Base-by-base conservation (phyloP, 2,329 filamentous ascomycete genomes). In the Fonsecaea monophora region DNA sequence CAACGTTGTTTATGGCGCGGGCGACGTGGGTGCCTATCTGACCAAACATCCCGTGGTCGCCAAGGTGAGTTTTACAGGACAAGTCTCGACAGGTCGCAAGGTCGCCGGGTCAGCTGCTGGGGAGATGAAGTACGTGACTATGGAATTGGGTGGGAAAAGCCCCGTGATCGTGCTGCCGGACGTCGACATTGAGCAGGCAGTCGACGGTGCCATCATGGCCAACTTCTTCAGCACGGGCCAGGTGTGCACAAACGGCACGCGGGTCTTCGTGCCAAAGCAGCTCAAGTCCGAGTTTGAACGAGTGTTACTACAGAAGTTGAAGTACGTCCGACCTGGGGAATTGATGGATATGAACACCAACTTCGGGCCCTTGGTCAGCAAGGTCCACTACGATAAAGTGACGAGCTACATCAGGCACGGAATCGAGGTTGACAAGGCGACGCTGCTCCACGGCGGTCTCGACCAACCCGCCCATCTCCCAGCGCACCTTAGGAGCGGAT, bases 161-260 rank as follows among this genome's bases (percentile, higher is more conserved):
- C 91, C 92, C 0, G 83, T 92, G 50, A 82, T 97, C 59, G 84
- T 97, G 55, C 86, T 96, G 0, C 91, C 91, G 0, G 92, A 96
- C 74, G 91, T 90, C 15, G 87, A 92, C 60, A 78, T 94, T 21
- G 89, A 92, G 54, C 87, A 87, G 73, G 93, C 93, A n/a, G 93
- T 92, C 38, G 90, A 96, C 74, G 90, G 92, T 35, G 92, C 92
- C 70, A 94, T 96, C 90, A 92, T 96, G 84, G 93, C 92, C 73
- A 96, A 96, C 79, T 96, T 96, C 81, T 96, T 91, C 83, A 93
- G 90, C 71, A 91, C 91, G 0, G 93, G 93, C 35, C 93, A 97
- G 79, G 92, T 96, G 59, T 97, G 93, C 84, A 96, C 93, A 59
- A 96, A 96, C 77, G 93, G 93, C 58, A 96, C 93, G 0, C 85